Percentiles rank a stretch among this genome's conserved stretches.
phyloP scores from a whole-genome alignment of 2,329 filamentous ascomycete species.

The Lasiodiplodia theobromae region DNA sequence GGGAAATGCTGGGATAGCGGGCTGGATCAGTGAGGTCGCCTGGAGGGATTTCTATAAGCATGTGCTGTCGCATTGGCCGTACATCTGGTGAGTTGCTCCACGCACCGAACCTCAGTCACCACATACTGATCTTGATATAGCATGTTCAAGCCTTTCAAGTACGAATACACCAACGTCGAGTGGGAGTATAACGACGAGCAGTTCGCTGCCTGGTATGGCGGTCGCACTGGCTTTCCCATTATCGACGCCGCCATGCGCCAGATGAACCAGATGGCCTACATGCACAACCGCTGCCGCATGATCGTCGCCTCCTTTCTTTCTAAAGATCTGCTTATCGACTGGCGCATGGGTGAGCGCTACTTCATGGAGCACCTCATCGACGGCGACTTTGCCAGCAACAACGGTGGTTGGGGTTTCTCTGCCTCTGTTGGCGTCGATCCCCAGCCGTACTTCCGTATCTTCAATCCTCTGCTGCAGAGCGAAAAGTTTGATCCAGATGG shows the following conservation, averaged over 20 bases:
- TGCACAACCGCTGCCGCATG: conserved; percentile 89
- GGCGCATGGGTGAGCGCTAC: conserved; percentile 80
- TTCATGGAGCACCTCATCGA: conserved; percentile 85
- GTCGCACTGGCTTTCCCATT: conserved; percentile 80
- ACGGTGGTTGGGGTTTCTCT: conserved; percentile 72
- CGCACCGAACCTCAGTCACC: no score
- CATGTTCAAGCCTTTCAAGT: conserved; percentile 82
- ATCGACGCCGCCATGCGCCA: conserved; percentile 90
- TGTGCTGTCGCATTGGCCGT: conserved; percentile 84
- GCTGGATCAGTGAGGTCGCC: conserved; percentile 83
- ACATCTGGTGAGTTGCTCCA: conserved; percentile 66
- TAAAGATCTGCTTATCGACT: conserved; percentile 83
- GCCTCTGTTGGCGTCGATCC: conserved; percentile 79
- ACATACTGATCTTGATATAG: conserved; percentile 41
- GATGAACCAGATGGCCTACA: conserved; percentile 70
- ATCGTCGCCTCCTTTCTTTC: conserved; percentile 80
- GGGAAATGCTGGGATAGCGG: conserved; percentile 69
- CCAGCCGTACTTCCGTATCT: conserved; percentile 89
- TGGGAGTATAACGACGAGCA: conserved; percentile 78
- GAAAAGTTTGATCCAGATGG: conserved; percentile 85
- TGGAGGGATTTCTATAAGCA: conserved; percentile 92
- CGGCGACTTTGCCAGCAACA: conserved; percentile 81
- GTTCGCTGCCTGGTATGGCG: conserved; percentile 77
- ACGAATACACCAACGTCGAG: conserved; percentile 79
- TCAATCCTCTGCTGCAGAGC: conserved; percentile 84